phyloP scores from a whole-genome alignment of 106 monocot species.

The Platanthera guangdongensis region DNA sequence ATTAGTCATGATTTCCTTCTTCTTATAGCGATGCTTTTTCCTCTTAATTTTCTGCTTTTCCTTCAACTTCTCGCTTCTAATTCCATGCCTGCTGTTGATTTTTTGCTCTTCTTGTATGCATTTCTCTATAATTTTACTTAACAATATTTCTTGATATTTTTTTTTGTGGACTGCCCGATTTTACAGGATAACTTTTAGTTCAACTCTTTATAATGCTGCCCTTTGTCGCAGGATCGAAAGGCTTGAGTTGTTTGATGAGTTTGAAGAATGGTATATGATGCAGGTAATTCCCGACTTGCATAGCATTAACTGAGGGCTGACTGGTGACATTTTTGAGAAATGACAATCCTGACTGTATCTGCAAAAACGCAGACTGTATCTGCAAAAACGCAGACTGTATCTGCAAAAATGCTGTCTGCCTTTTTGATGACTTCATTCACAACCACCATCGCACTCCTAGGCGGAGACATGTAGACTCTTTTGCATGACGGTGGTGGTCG shows the following conservation, averaged over 20 bases:
- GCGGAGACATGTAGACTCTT: too few relatives aligned
- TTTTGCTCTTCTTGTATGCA: neutral
- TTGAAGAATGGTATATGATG: slow-evolving; percentile 99
- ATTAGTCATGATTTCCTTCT: too few relatives aligned
- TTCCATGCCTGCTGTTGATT: neutral
- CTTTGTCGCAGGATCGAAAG: slow-evolving; percentile 63
- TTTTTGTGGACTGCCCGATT: neutral
- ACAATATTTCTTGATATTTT: neutral
- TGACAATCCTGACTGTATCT: too few relatives aligned
- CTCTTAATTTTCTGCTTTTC: neutral
- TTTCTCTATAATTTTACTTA: neutral
- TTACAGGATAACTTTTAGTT: neutral
- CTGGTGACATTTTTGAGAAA: too few relatives aligned
- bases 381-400: too few relatives aligned
- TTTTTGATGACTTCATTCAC: too few relatives aligned
- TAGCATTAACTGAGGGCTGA: neutral
- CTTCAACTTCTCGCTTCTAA: neutral
- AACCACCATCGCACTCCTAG: too few relatives aligned
- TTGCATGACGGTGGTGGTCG: too few relatives aligned
- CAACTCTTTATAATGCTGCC: slow-evolving; percentile 1
- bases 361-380: too few relatives aligned
- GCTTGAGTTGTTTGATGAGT: slow-evolving; percentile 96
- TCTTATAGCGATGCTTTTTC: neutral
- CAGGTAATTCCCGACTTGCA: slow-evolving; percentile 48
- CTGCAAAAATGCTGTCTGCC: too few relatives aligned